Conservation (phyloP, 768 basidiomycete species). For the Kwoniella sp. region DNA sequence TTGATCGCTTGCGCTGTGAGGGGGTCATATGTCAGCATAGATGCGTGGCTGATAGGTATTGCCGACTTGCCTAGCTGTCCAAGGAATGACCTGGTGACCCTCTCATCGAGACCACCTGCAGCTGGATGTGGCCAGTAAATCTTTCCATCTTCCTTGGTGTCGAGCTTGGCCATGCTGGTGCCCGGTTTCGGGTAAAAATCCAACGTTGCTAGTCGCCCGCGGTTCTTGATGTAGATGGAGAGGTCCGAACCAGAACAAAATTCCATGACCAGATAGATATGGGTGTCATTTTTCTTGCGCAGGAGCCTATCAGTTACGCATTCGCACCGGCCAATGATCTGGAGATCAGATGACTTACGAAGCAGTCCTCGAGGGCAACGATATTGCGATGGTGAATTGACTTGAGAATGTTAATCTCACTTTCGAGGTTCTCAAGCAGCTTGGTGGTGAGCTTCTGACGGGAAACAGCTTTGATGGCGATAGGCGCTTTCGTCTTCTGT, state of each 20-base stretch:
- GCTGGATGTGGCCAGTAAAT: slow-evolving; percentile 88
- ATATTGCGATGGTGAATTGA: slow-evolving; percentile 87
- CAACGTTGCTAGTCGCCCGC: slow-evolving; percentile 84
- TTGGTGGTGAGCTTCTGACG: slow-evolving; percentile 82
- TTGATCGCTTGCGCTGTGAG: slow-evolving; percentile 81
- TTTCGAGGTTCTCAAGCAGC: slow-evolving; percentile 94
- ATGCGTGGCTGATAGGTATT: neutral
- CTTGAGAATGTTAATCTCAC: slow-evolving; percentile 95
- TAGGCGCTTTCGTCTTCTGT: slow-evolving; percentile 70
- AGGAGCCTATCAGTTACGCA: too few species aligned
- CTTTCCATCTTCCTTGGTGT: slow-evolving; percentile 41
- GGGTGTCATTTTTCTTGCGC: slow-evolving; percentile 53
- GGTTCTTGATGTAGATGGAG: slow-evolving; percentile 93
- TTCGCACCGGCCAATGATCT: too few species aligned
- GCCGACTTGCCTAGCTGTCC: slow-evolving; percentile 70
- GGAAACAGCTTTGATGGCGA: slow-evolving; percentile 93
- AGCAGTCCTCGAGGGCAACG: slow-evolving; percentile 85
- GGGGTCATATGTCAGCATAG: neutral
- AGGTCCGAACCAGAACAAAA: slow-evolving; percentile 95
- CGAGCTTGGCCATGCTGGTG: slow-evolving; percentile 54
- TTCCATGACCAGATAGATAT: slow-evolving; percentile 90
- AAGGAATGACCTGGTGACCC: slow-evolving; percentile 84
- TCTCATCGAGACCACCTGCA: slow-evolving; percentile 82
- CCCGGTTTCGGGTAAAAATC: slow-evolving; percentile 64
- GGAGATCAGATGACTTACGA: slow-evolving; percentile 57